Conservation (phyloP, 306 rosid genomes). For the Rosa chinensis region DNA sequence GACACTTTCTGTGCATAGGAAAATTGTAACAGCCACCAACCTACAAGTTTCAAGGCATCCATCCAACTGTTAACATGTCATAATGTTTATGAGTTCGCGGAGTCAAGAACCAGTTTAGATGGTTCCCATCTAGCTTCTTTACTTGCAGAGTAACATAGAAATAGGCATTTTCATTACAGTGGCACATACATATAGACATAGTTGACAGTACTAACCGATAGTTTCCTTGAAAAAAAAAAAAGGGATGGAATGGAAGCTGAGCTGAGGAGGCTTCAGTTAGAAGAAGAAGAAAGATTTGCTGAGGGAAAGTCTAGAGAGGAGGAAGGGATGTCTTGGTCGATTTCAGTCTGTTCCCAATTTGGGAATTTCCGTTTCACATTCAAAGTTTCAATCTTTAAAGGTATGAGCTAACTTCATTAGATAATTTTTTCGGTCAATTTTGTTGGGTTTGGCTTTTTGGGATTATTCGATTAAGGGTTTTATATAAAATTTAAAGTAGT, state of each 20-base stretch:
- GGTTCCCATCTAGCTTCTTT: background rate
- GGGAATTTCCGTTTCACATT: too few relatives aligned
- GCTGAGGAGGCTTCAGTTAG: constrained; percentile 75
- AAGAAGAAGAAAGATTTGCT: background rate
- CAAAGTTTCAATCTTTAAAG: too few relatives aligned
- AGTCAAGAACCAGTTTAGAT: background rate
- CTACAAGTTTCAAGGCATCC: background rate
- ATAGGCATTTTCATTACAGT: background rate
- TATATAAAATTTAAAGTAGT: too few relatives aligned
- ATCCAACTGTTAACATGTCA: background rate
- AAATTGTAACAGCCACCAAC: background rate
- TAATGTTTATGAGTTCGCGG: background rate
- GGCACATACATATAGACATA: background rate
- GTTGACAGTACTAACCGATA: background rate
- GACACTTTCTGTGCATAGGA: background rate
- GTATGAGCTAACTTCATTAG: too few relatives aligned
- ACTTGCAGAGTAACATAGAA: background rate
- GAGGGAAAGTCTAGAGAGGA: too few relatives aligned
- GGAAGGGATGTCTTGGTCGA: too few relatives aligned
- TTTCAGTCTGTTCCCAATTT: too few relatives aligned
- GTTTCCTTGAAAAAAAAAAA: background rate
- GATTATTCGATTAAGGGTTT: too few relatives aligned
- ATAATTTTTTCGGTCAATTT: too few relatives aligned
- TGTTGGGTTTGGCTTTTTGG: too few relatives aligned
- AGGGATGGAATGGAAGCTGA: constrained; percentile 79